A percentile compares a stretch with the other conserved stretches of the same genome.
These are phyloP conservation scores for Reticulascus tulasneorum DNA, from an alignment of 2,329 filamentous ascomycete species.

Conservation along the genomic window DNA sequence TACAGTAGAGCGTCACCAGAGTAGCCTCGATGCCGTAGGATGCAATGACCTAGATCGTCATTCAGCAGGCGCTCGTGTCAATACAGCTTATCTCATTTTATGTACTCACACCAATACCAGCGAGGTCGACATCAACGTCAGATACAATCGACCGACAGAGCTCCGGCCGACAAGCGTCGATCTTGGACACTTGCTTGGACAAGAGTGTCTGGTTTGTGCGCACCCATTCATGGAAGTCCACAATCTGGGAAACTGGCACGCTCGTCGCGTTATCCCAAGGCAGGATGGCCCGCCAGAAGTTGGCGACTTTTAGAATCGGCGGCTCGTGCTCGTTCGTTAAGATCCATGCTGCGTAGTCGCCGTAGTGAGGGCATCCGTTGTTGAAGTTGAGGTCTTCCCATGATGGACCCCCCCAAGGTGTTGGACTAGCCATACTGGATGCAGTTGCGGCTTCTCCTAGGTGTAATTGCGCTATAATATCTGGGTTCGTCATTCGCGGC, in stretches of 20 bases:
- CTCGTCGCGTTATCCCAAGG: background rate
- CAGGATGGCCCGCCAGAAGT: conserved; percentile 7
- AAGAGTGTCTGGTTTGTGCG: conserved; percentile 1
- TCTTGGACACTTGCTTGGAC: background rate
- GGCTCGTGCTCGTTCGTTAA: conserved; percentile 3
- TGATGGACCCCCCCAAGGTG: background rate
- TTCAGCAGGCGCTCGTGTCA: background rate
- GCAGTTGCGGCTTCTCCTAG: too few species aligned
- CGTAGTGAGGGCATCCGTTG: conserved; percentile 4
- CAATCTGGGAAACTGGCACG: background rate
- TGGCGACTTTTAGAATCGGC: conserved; percentile 1
- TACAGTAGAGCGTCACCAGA: conserved; percentile 5
- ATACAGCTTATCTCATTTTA: background rate
- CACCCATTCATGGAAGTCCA: conserved; percentile 11
- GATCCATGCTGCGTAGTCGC: conserved; percentile 9
- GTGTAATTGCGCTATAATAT: too few species aligned
- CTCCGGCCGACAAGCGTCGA: background rate
- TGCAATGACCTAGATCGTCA: background rate
- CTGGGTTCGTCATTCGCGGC: too few species aligned
- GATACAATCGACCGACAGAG: conserved; percentile 6
- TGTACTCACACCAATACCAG: conserved; percentile 1
- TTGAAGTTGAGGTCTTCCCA: conserved; percentile 4
- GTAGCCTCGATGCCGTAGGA: conserved; percentile 2
- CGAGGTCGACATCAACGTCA: conserved; percentile 4
- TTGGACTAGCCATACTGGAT: too few species aligned